These are phyloP conservation scores for Microthyrium microscopicum DNA, from an alignment of 2,329 filamentous ascomycete genomes.

Conservation along the genomic window DNA sequence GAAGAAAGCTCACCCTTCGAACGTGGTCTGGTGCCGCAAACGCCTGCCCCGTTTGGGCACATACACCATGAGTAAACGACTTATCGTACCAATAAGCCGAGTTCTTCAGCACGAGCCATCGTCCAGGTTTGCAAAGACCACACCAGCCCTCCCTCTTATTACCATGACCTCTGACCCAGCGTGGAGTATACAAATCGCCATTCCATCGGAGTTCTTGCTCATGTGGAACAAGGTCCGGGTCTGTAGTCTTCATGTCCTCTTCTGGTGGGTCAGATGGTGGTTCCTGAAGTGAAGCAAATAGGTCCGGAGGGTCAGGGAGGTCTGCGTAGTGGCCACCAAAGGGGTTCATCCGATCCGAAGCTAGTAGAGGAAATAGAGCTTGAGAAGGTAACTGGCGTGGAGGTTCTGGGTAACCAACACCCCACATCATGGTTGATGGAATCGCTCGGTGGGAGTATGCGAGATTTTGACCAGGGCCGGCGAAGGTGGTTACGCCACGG, in stretches of 20 bases:
- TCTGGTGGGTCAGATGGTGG: slow-evolving; percentile 58
- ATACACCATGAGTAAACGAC: slow-evolving; percentile 76
- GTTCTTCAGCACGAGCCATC: slow-evolving; percentile 80
- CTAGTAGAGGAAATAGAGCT: slow-evolving; percentile 55
- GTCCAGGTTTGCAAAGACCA: slow-evolving; percentile 68
- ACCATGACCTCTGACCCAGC: slow-evolving; percentile 70
- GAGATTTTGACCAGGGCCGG: slow-evolving; percentile 19
- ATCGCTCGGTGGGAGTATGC: slow-evolving; percentile 30
- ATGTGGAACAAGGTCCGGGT: slow-evolving; percentile 59
- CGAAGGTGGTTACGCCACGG: slow-evolving; percentile 17
- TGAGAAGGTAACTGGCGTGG: slow-evolving; percentile 48
- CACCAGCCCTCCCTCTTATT: slow-evolving; percentile 86
- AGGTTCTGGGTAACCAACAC: slow-evolving; percentile 37
- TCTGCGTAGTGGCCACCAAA: slow-evolving; percentile 53
- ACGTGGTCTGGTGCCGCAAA: too few relatives aligned
- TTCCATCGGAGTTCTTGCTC: slow-evolving; percentile 61
- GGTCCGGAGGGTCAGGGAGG: slow-evolving; percentile 56
- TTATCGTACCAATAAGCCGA: slow-evolving; percentile 91
- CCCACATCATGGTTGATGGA: slow-evolving; percentile 30
- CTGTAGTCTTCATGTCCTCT: slow-evolving; percentile 65
- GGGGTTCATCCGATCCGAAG: slow-evolving; percentile 51
- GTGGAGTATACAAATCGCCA: slow-evolving; percentile 68
- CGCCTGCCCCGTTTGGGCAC: slow-evolving; percentile 59
- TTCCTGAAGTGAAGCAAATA: slow-evolving; percentile 59
- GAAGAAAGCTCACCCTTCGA: too few relatives aligned